Percentiles rank a stretch among this genome's conserved stretches.
These are phyloP conservation scores for Biscogniauxia sp. DNA, from an alignment of 2,329 filamentous ascomycete genomes.

Conservation along the genomic window DNA sequence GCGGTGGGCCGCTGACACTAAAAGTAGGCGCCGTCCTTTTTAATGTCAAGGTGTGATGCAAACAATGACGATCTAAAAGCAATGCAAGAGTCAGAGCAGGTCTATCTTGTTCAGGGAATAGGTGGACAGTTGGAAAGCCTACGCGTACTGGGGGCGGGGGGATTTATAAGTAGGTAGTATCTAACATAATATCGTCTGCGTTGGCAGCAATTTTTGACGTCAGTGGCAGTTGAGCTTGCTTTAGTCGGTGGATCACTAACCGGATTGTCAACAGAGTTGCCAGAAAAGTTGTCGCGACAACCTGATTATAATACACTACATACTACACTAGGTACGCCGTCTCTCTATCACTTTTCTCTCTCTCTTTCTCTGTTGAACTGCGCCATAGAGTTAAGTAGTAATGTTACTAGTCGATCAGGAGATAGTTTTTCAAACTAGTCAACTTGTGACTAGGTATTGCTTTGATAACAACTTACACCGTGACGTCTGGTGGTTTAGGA, in stretches of 20 bases:
- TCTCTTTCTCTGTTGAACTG: no score
- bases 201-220: background rate
- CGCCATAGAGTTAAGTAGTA: background rate
- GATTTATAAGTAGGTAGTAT: background rate
- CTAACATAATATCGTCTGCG: background rate
- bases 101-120: background rate
- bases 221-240: background rate
- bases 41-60: background rate
- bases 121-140: background rate
- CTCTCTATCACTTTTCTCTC: background rate
- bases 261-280: background rate
- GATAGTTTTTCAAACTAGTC: background rate
- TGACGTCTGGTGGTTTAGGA: no score
- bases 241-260: background rate
- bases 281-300: background rate
- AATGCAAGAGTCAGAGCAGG: background rate
- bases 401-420: background rate
- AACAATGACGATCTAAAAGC: background rate
- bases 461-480: no score
- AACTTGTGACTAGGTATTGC: background rate
- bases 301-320: background rate
- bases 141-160: background rate
- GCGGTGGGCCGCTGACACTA: background rate
- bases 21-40: background rate
- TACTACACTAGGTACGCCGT: background rate